Base-by-base conservation (phyloP, 305 asterid species). In the Stenogyne calaminthoides region DNA sequence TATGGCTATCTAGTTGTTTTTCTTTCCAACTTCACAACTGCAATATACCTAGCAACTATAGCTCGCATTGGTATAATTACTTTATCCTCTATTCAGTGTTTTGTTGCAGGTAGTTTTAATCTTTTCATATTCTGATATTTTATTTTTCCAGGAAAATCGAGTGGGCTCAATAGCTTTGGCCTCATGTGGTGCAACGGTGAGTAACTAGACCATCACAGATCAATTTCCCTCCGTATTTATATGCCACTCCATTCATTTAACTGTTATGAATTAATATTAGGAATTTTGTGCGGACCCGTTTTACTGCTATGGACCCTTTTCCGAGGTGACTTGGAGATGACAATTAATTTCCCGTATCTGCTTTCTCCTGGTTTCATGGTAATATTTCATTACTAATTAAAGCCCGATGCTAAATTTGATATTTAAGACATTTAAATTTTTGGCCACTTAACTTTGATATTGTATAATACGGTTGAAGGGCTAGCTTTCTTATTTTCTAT, bases 171-270 rank as follows among this genome's bases (percentile, higher is more conserved):
- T 80, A 93, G 95, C 84, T 93, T 93, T 79, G 98, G 97, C 64
- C 97, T 94, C 69, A 94, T 94, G 97, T 94, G 98, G 98, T 94
- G 98, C 89, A 94, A 94, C 32, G 96, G 97, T 93, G 75, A 40
- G 96, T 75, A 40, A 46, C 59, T 27, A 14, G 68, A 67, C 34
- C 51, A 8, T n/a, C 72, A 44, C 64, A 60, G 61, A 55, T 62
- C 32, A 68, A 46, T 56, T 80, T 55, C 32, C 37, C 49, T 64
- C n/a, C 58, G n/a, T 37, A 19, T 69, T 60, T 63, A 22, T 51
- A 46, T 51, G 9, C 61, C 20, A 19, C 44, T 49, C 60, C 15
- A 11, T 15, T 58, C 63, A 46, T n/a, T n/a, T n/a, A 40, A 59
- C 32, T 69, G 42, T 58, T 55, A 29, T 12, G 56, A 32, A 25